Evolutionary conservation across 108 stramenopile species (phyloP), one percentile per base, ranked within the genome.

Genomic region (Skeletonema potamos): DNA sequence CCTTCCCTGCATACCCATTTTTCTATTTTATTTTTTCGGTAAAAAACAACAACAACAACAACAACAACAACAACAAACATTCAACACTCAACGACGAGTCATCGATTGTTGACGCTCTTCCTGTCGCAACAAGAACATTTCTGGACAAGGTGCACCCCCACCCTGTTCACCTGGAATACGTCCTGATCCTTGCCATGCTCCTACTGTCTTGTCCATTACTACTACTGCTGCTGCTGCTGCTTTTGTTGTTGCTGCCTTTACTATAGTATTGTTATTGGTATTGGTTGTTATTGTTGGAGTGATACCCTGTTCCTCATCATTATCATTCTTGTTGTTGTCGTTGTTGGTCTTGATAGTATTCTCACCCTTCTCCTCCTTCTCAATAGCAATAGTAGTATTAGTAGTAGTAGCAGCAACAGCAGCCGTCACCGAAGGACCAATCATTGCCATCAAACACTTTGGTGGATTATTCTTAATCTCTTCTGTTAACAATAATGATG

Each of bases 131-230:
- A 89, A 72, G 57, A 95, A 95, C n/a, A 89, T 89, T 48, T 84
- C 76, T 18, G 94, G 94, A 82, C 94, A 95, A 34, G 94, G 94
- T 28, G 92, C 92, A 17, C 94, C 94, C 2, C 94, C 94, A 26
- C 93, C 93, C 54, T 91, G 87, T 46, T 85, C 88, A 8, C 64
- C 82, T 11, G 85, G 79, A 24, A 65, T 85, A 26, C 89, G 81
- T 55, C 86, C 82, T 20, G 77, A 64, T 22, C 89, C 88, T n/a
- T 72, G 68, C 89, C 89, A 87, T 46, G 78, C 82, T 22, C 82
- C 82, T 22, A 83, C 76, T 15, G 64, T 72, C 61, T 55, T 80
- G 28, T 29, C 51, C 2, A 72, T 61, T 44, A 66, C 51, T n/a
- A 72, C 70, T 44, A 66, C 68, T 18, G 70, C 59, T 7, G 34